A percentile compares a stretch with the other conserved stretches of the same genome.
These are phyloP conservation scores for Coniochaeta hoffmannii DNA, from an alignment of 2,329 filamentous ascomycete species.

Conservation along the genomic window DNA sequence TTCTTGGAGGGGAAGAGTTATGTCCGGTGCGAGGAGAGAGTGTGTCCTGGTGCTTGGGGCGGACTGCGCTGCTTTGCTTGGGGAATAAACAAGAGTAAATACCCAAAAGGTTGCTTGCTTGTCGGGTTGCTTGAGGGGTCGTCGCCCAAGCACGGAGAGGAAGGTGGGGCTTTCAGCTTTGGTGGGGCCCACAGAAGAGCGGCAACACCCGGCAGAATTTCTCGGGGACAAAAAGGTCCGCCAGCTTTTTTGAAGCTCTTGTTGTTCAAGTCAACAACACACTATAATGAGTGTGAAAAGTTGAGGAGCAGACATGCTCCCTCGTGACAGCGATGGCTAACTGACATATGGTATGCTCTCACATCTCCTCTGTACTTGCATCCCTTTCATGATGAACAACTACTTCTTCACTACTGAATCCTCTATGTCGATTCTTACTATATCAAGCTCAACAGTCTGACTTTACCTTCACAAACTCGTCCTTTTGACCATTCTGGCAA, in stretches of 20 bases:
- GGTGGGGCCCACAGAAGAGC: background rate
- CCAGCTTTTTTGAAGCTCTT: background rate
- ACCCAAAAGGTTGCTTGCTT: background rate
- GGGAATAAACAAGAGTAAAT: background rate
- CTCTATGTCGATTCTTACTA: conserved; percentile 45
- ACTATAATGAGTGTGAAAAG: no score
- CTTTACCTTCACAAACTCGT: background rate
- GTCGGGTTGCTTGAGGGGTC: background rate
- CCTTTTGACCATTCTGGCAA: background rate
- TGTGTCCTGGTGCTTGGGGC: background rate
- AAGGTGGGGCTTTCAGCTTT: background rate
- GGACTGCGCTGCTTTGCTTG: background rate
- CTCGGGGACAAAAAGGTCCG: background rate
- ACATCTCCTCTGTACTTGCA: conserved; percentile 7
- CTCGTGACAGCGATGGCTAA: background rate
- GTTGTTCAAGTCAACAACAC: background rate
- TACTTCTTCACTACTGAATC: conserved; percentile 57
- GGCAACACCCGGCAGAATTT: background rate
- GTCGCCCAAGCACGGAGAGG: background rate
- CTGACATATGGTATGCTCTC: background rate
- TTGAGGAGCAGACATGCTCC: no score
- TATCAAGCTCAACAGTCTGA: conserved; percentile 64
- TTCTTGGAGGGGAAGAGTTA: background rate
- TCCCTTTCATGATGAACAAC: conserved; percentile 44
- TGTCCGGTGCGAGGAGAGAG: background rate